Base-by-base conservation (phyloP, 2,329 filamentous ascomycete genomes). In the Geosmithia putterillii region DNA sequence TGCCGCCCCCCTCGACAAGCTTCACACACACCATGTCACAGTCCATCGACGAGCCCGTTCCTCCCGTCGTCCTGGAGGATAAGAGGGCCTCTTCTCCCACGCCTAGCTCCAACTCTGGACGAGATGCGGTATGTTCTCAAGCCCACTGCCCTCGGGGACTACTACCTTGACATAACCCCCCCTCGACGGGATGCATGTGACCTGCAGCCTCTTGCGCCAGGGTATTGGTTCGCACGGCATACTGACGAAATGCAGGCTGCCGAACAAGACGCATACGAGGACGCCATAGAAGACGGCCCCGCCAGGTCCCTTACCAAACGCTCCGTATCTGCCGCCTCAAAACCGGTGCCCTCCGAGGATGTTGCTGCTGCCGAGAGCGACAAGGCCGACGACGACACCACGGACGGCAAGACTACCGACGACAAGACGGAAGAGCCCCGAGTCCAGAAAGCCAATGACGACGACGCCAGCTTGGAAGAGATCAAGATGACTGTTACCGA, bases 201-300 rank as follows among this genome's bases (percentile, higher is more conserved):
- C 28, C 28, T 32, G 28, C 28, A 12, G 28, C 28, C 28, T 32
- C 15, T 9, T 32, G 28, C 28, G 28, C 28, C 28, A 32, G 15
- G 28, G 28, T 12, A 3, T 32, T 32, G 28, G 28, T 3, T 32
- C 28, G 15, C 28, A 32, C 28, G 15, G 5, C 28, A 32, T 32
- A 12, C 28, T 45, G 35, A 35, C 35, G 40, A 45, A 10, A 40
- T 36, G 28, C 41, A 45, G 36, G 34, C 44, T 45, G 36, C 50
- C 32, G 62, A 62, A 23, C 46, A 56, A 25, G 62, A 65, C 36
- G 52, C 75, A 15, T 94, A 94, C 56, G 86, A 94, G 65, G 87
- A 95, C 69, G 87, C 86, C 44, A 67, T 77, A 52, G 83, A 86
- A 60, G 75, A 71, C 46, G 63, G 68, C 39, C 80, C 77, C 28